Percentiles rank a stretch among this genome's conserved stretches.
These are phyloP conservation scores for Datisca glomerata DNA, from an alignment of 306 rosid genomes.

Conservation along the genomic window DNA sequence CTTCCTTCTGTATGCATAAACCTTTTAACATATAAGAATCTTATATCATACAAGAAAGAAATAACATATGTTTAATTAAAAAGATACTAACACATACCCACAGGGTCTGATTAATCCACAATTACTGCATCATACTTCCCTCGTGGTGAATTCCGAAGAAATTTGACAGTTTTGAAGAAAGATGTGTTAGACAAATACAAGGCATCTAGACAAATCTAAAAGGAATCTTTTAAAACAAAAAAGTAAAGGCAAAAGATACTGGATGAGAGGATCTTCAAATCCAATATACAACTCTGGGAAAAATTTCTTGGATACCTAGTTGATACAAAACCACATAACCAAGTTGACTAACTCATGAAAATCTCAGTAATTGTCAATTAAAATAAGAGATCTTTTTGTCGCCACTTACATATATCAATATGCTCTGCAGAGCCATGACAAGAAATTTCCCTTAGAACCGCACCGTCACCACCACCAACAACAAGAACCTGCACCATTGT, in stretches of 20 bases:
- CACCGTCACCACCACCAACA: slow-evolving; percentile 99
- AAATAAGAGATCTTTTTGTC: background rate
- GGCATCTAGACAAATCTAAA: background rate
- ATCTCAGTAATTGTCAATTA: slow-evolving; percentile 2
- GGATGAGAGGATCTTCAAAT: slow-evolving; percentile 88
- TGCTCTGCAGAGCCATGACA: slow-evolving; percentile 79
- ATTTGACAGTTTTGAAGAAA: slow-evolving; percentile 60
- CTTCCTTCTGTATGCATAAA: too few relatives aligned
- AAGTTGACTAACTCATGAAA: slow-evolving; percentile 7
- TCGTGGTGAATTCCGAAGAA: slow-evolving; percentile 43
- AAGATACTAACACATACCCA: slow-evolving; percentile 44
- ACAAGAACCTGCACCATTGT: slow-evolving; percentile 60
- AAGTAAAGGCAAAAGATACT: background rate
- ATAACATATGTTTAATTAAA: too few relatives aligned
- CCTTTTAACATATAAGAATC: too few relatives aligned
- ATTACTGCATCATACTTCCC: slow-evolving; percentile 86
- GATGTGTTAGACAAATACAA: background rate
- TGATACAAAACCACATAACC: slow-evolving; percentile 11
- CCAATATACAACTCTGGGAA: slow-evolving; percentile 84
- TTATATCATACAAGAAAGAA: too few relatives aligned
- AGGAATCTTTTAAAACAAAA: slow-evolving; percentile 3
- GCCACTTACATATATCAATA: slow-evolving; percentile 83
- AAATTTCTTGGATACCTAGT: slow-evolving; percentile 69
- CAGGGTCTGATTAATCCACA: slow-evolving; percentile 98
- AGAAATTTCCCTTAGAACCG: slow-evolving; percentile 81